Evolutionary conservation across 306 rosid species (phyloP).

Genomic region (Quercus bicolor): DNA sequence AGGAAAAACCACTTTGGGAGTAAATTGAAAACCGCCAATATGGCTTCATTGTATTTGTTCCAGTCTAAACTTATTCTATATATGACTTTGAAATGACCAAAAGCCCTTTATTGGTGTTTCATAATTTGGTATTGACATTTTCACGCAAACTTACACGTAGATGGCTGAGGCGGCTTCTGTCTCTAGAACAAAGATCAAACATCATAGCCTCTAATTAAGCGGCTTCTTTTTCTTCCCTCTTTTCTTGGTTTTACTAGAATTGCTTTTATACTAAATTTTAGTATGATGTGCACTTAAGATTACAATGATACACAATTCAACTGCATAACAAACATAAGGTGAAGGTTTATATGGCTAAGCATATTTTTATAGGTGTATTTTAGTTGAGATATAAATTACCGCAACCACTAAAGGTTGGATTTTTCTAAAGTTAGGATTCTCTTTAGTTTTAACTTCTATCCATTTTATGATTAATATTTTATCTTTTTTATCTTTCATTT

Average conservation of each 20-base stretch:
- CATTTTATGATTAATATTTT: too few relatives aligned
- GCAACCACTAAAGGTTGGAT: too few relatives aligned
- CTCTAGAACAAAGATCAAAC: neutral
- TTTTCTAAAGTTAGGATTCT: too few relatives aligned
- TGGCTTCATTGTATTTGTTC: conserved; percentile 22
- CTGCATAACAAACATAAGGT: too few relatives aligned
- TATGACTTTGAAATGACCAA: conserved; percentile 35
- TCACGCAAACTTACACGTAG: conserved; percentile 68
- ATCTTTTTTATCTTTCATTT: too few relatives aligned
- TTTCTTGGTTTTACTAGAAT: neutral
- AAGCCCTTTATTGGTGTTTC: conserved; percentile 26
- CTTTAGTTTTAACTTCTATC: too few relatives aligned
- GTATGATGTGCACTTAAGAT: too few relatives aligned
- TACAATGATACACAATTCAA: too few relatives aligned
- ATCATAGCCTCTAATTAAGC: neutral
- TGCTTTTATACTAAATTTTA: too few relatives aligned
- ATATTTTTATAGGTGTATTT: too few relatives aligned
- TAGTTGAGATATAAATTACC: too few relatives aligned
- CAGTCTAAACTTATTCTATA: neutral
- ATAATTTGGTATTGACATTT: conserved; percentile 38
- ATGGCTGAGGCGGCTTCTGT: conserved; percentile 19
- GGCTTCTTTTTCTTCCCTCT: neutral
- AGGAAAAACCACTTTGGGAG: conserved; percentile 6
- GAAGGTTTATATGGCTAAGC: too few relatives aligned
- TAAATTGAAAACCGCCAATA: conserved; percentile 16